Conservation (phyloP, 805 yeast species). For the Ogataea dorogensis region DNA sequence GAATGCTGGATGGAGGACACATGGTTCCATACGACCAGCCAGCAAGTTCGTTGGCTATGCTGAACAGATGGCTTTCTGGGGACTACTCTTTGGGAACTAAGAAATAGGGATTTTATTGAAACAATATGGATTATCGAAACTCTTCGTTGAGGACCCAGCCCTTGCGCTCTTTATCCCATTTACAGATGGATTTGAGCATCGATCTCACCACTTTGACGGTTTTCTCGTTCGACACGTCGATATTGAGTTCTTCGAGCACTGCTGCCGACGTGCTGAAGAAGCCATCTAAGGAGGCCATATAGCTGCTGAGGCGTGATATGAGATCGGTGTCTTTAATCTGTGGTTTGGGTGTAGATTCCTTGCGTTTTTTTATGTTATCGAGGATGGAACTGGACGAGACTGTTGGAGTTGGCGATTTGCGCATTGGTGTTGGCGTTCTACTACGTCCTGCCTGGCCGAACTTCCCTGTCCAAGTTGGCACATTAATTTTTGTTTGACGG, state of each 20-base stretch:
- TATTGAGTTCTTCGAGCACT: slow-evolving; percentile 27
- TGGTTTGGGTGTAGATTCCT: slow-evolving; percentile 19
- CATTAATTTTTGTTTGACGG: slow-evolving; percentile 53
- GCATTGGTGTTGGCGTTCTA: slow-evolving; percentile 2
- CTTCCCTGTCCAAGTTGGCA: slow-evolving; percentile 95
- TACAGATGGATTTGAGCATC: slow-evolving; percentile 63
- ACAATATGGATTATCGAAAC: slow-evolving; percentile 31
- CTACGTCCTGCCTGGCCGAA: slow-evolving; percentile 78
- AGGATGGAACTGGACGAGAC: slow-evolving; percentile 51
- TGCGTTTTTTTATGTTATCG: slow-evolving; percentile 44
- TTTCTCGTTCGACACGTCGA: slow-evolving; percentile 44
- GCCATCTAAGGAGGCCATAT: slow-evolving; percentile 29
- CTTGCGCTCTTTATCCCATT: slow-evolving; percentile 56
- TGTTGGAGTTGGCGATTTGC: slow-evolving; percentile 12
- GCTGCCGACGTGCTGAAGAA: slow-evolving; percentile 33
- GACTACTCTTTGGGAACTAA: slow-evolving; percentile 39
- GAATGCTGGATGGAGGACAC: slow-evolving; percentile 83
- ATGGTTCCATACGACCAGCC: slow-evolving; percentile 94
- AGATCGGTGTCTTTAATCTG: slow-evolving; percentile 19
- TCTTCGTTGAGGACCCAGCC: slow-evolving; percentile 70
- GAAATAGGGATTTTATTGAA: slow-evolving; percentile 7
- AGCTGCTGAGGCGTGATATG: slow-evolving; percentile 25
- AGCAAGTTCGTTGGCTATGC: slow-evolving; percentile 63
- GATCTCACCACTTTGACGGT: slow-evolving; percentile 64
- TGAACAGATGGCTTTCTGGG: slow-evolving; percentile 73